Conservation (phyloP, 2,329 filamentous ascomycete species). For the Calonectria leucothoes region DNA sequence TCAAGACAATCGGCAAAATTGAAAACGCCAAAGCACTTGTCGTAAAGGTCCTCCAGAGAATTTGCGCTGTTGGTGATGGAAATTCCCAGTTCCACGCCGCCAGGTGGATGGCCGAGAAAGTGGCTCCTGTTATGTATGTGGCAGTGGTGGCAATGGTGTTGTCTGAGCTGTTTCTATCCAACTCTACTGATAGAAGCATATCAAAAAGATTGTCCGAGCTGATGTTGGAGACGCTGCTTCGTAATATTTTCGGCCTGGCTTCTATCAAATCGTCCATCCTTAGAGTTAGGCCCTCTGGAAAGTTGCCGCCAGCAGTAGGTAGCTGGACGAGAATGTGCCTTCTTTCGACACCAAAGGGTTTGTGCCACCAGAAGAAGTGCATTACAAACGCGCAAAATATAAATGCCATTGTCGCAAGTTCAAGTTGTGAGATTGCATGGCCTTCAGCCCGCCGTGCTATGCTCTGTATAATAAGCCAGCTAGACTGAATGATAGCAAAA, state of each 20-base stretch:
- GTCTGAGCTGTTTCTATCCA: too few species aligned
- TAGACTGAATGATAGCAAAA: not conserved
- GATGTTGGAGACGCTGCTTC: too few species aligned
- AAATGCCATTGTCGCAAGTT: not conserved
- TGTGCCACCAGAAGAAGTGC: not conserved
- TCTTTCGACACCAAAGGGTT: not conserved
- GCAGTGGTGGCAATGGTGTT: not conserved
- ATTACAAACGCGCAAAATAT: not conserved
- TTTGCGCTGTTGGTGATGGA: not conserved
- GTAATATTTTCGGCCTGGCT: too few species aligned
- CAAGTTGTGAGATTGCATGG: not conserved
- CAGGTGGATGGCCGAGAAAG: not conserved
- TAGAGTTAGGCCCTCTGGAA: too few species aligned
- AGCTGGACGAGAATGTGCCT: not conserved
- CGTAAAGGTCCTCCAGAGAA: not conserved
- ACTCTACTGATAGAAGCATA: too few species aligned
- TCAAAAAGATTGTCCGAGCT: too few species aligned
- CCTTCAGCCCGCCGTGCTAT: not conserved
- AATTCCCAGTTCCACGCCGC: conserved; percentile 3
- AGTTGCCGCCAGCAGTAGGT: too few species aligned
- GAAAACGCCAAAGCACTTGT: not conserved
- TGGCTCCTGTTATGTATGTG: not conserved
- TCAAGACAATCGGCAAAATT: not conserved
- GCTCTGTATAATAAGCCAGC: not conserved
- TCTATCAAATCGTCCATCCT: too few species aligned